Evolutionary conservation across 225 moss, liverwort and hornwort genomes (phyloP).

Genomic region (Sphagnum contortum): DNA sequence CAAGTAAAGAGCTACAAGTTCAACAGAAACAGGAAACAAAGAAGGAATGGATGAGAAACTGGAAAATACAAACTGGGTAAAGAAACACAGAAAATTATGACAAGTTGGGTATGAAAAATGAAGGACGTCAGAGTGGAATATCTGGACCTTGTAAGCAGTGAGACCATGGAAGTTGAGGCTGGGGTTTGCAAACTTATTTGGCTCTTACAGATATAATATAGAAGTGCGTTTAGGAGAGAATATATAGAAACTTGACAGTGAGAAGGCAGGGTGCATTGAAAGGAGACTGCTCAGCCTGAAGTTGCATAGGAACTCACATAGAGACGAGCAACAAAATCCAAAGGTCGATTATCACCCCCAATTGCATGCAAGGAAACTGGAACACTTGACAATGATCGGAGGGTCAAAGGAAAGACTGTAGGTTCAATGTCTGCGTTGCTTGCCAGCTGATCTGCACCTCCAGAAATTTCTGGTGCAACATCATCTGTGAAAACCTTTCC

Average conservation of each 20-base stretch:
- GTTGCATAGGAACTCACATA: slow-evolving; percentile 95
- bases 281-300: slow-evolving; percentile 4
- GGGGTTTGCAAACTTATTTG: background rate
- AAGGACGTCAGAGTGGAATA: no score
- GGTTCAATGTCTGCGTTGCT: slow-evolving; percentile 73
- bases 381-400: slow-evolving; percentile 71
- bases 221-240: no score
- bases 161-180: slow-evolving; percentile 12
- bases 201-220: no score
- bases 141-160: background rate
- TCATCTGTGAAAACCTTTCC: slow-evolving; percentile 56
- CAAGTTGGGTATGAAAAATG: no score
- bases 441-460: slow-evolving; percentile 27
- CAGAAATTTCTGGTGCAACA: slow-evolving; percentile 26
- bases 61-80: no score
- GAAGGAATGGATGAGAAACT: no score
- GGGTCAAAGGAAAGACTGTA: slow-evolving; percentile 74
- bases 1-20: no score
- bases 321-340: slow-evolving; percentile 83
- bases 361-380: slow-evolving; percentile 86
- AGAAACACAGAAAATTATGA: no score
- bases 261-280: background rate
- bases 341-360: slow-evolving; percentile 74
- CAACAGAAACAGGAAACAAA: no score
- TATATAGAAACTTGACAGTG: background rate